Base-by-base conservation (phyloP, 768 basidiomycete genomes). In the Serendipita sp. region DNA sequence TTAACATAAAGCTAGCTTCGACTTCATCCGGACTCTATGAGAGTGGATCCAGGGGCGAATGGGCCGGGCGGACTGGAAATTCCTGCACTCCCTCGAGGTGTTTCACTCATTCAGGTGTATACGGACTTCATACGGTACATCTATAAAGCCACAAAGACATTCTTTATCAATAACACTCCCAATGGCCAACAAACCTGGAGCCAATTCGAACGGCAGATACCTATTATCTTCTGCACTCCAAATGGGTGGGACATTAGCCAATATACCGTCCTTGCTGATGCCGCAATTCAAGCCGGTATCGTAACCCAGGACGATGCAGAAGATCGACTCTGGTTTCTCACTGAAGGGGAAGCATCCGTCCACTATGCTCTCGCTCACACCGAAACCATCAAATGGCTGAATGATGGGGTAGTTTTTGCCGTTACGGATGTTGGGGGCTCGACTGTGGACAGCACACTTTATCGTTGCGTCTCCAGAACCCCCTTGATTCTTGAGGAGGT, bases 111-210 rank as follows among this genome's bases (percentile, higher is more conserved):
- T 4, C 28, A 69, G 3, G 60, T 69, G 16, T 71, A 70, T 24
- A 60, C 61, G 2, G 68, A 73, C 53, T 69, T 70, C 42, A 51
- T 73, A 3, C 48, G 38, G 2, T 71, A 72, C 51, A 63, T 73
- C 14, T 63, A 66, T 9, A 34, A 64, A 62, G 64, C 68, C 3
- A 53, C 70, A 7, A 60, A 65, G 24, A 17, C 16, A 0, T 71
- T 66, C 56, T 63, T 73, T 42, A 53, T 62, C 17, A 60, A 20
- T 43, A 56, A 20, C 51, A 64, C 16, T 69, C 69, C 69, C 33
- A 67, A 0, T 30, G 61, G 7, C 62, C 24, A 7, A 30, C 63
- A 0, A 33, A 66, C 5, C 66, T 71, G 71, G 69, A 64, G 64
- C 13, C 31, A 4, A 3, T 48, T 70, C 0, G 62, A 61, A 42